These are phyloP conservation scores for Scytalidium lignicola DNA, from an alignment of 2,329 filamentous ascomycete genomes.

Conservation along the genomic window DNA sequence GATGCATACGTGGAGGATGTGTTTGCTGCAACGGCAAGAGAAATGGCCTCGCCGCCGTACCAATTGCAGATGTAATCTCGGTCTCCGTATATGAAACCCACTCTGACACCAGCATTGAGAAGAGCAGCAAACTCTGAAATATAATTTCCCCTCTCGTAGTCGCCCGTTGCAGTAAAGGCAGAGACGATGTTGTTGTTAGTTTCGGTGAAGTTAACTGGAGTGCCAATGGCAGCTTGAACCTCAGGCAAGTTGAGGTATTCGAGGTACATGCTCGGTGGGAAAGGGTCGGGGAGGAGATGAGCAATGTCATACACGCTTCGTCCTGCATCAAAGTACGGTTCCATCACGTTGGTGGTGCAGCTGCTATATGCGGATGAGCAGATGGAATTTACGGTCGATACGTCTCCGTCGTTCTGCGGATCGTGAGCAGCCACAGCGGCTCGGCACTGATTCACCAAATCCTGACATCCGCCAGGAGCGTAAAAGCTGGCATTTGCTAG, in stretches of 20 bases:
- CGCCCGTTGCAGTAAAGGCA: conserved; percentile 47
- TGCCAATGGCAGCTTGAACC: conserved; percentile 56
- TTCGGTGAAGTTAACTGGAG: conserved; percentile 55
- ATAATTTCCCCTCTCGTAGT: conserved; percentile 59
- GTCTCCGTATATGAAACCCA: conserved; percentile 68
- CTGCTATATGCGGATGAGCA: conserved; percentile 29
- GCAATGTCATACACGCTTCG: conserved; percentile 32
- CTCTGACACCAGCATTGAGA: conserved; percentile 56
- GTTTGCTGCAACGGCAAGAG: conserved; percentile 52
- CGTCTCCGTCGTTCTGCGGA: conserved; percentile 35
- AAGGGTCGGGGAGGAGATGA: conserved; percentile 44
- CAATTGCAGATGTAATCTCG: conserved; percentile 62
- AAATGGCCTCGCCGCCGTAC: conserved; percentile 71
- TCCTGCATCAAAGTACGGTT: conserved; percentile 27
- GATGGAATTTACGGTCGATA: conserved; percentile 26
- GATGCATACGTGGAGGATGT: conserved; percentile 41
- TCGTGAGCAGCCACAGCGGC: conserved; percentile 34
- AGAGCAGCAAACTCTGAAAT: conserved; percentile 55
- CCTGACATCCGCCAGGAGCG: conserved; percentile 44
- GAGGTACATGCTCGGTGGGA: conserved; percentile 55
- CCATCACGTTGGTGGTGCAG: conserved; percentile 29
- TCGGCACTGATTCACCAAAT: conserved; percentile 49
- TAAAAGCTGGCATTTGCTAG: conserved; percentile 42
- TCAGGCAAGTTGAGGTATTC: conserved; percentile 61
- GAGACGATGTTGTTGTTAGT: conserved; percentile 40